phyloP scores from a whole-genome alignment of 257 asterid species.

The Solanum lycopersicoides region DNA sequence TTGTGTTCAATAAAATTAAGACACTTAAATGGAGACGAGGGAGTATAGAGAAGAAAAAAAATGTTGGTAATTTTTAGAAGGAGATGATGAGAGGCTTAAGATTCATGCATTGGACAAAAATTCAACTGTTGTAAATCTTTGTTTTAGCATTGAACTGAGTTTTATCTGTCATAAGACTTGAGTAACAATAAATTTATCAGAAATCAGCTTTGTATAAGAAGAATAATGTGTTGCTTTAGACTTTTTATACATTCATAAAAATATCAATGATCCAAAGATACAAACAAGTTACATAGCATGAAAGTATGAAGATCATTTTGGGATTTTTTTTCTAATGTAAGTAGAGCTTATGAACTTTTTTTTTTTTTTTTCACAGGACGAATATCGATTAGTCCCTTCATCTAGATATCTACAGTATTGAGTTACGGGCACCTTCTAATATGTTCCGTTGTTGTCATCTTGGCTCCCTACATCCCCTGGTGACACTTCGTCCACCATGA shows the following conservation, averaged over 20 bases:
- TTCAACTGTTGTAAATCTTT: background rate
- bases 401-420: conserved; percentile 5
- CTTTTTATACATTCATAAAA: background rate
- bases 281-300: background rate
- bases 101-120: background rate
- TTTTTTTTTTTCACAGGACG: background rate
- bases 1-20: background rate
- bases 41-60: background rate
- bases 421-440: background rate
- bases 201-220: background rate
- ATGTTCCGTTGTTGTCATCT: conserved; percentile 10
- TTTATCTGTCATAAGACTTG: background rate
- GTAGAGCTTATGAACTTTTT: background rate
- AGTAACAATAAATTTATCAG: background rate
- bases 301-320: background rate
- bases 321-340: background rate
- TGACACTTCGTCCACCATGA: conserved; percentile 56
- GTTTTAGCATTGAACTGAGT: background rate
- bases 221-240: background rate
- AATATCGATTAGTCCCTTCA: background rate
- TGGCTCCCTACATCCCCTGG: conserved; percentile 5
- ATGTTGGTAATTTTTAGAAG: background rate
- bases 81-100: background rate
- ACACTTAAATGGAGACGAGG: background rate
- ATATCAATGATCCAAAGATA: background rate